A percentile compares a stretch with the other conserved stretches of the same genome.
Conservation (phyloP, 1,139 yeast species). For the Candida albicans region DNA sequence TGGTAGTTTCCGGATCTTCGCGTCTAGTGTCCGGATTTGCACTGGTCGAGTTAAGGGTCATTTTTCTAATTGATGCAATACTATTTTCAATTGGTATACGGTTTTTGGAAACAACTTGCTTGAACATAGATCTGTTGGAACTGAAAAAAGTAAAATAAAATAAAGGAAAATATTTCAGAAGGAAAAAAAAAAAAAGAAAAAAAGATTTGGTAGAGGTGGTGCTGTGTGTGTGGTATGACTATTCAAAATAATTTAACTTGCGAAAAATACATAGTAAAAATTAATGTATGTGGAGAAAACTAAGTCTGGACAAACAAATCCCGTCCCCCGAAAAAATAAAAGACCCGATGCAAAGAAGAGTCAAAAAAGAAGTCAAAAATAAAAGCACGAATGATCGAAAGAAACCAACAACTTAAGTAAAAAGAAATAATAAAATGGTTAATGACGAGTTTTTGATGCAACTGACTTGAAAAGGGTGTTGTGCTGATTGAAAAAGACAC, state of each 20-base stretch:
- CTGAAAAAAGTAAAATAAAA: background rate
- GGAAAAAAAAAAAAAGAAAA: background rate
- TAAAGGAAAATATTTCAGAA: background rate
- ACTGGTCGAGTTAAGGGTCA: constrained; percentile 2
- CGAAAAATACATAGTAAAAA: background rate
- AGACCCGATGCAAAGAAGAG: background rate
- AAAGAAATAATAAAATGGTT: too few species aligned
- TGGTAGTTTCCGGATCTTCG: constrained; percentile 16
- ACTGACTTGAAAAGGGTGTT: too few species aligned
- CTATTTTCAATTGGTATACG: constrained; percentile 2
- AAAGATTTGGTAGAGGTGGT: background rate
- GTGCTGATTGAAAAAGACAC: too few species aligned
- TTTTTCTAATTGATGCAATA: constrained; percentile 5
- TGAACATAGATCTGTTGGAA: constrained; percentile 6
- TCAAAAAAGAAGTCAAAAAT: background rate
- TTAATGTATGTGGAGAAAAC: background rate
- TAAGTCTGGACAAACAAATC: too few species aligned
- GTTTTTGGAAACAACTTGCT: constrained; percentile 4
- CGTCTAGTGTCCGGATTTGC: constrained; percentile 1
- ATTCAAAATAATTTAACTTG: background rate
- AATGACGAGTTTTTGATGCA: too few species aligned
- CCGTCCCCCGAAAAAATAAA: background rate
- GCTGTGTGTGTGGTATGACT: background rate
- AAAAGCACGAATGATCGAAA: background rate
- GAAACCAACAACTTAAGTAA: too few species aligned